These are phyloP conservation scores for Corchorus olitorius DNA, from an alignment of 345 rosid species.

Conservation along the genomic window DNA sequence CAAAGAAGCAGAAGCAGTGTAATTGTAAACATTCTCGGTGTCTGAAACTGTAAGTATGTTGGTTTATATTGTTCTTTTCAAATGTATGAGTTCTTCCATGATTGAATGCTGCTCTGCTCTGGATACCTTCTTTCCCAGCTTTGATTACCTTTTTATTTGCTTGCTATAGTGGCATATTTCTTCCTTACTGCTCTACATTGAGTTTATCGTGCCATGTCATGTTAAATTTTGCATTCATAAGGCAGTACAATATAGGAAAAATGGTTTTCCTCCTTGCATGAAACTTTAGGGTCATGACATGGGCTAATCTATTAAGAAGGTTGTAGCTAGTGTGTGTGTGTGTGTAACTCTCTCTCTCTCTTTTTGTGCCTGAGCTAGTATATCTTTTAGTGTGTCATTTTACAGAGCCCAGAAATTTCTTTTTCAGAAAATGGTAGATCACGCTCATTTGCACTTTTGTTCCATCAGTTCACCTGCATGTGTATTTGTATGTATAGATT, in stretches of 20 bases:
- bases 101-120: neutral
- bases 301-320: neutral
- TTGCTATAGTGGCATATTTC: neutral
- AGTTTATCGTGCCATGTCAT: neutral
- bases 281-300: neutral
- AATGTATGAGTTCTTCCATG: constrained; percentile 3
- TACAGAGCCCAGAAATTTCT: too few relatives aligned
- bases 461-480: neutral
- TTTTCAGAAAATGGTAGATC: neutral
- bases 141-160: neutral
- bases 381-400: neutral
- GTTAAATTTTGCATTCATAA: neutral
- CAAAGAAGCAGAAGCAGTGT: constrained; percentile 94
- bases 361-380: too few relatives aligned
- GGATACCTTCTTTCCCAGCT: neutral
- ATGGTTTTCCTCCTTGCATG: neutral
- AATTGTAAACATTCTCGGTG: constrained; percentile 98
- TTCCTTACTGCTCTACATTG: neutral
- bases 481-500: neutral
- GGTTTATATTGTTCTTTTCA: neutral
- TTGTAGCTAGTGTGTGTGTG: neutral
- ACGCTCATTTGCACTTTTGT: neutral
- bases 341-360: too few relatives aligned
- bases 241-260: neutral
- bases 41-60: constrained; percentile 81